Evolutionary conservation across 148 eudicot species (phyloP).

Genomic region (Cornus kousa): DNA sequence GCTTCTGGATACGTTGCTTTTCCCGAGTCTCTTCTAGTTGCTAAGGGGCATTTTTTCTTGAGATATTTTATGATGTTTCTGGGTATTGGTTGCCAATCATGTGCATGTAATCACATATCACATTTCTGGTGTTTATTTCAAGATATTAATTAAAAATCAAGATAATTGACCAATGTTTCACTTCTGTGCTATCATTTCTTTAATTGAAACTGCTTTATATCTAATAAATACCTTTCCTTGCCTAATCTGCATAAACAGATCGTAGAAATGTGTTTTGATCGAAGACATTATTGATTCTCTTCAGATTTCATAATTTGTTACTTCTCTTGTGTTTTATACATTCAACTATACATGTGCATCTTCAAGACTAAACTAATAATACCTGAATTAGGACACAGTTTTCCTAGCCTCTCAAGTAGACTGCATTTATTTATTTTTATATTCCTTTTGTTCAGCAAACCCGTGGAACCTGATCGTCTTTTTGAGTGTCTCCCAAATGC

Average conservation of each 20-base stretch:
- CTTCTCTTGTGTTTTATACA: not conserved
- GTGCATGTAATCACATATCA: no score
- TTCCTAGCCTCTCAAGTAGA: conserved; percentile 3
- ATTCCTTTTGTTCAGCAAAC: conserved; percentile 58
- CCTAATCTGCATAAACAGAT: not conserved
- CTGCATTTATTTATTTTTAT: conserved; percentile 4
- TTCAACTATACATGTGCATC: not conserved
- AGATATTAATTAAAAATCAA: no score
- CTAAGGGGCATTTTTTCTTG: no score
- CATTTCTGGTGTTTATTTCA: no score
- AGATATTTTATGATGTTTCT: no score
- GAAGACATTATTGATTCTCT: not conserved
- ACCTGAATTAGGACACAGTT: not conserved
- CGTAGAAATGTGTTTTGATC: not conserved
- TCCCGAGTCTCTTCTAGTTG: not conserved
- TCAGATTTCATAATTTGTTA: not conserved
- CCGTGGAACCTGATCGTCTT: conserved; percentile 94
- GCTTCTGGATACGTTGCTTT: not conserved
- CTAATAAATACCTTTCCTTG: not conserved
- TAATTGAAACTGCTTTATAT: not conserved
- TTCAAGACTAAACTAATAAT: no score
- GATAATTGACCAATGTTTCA: not conserved
- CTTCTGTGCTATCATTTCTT: not conserved
- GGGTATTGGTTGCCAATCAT: no score
- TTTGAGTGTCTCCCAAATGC: conserved; percentile 93